phyloP scores from a whole-genome alignment of 2,329 filamentous ascomycete genomes.

The Monilinia laxa region DNA sequence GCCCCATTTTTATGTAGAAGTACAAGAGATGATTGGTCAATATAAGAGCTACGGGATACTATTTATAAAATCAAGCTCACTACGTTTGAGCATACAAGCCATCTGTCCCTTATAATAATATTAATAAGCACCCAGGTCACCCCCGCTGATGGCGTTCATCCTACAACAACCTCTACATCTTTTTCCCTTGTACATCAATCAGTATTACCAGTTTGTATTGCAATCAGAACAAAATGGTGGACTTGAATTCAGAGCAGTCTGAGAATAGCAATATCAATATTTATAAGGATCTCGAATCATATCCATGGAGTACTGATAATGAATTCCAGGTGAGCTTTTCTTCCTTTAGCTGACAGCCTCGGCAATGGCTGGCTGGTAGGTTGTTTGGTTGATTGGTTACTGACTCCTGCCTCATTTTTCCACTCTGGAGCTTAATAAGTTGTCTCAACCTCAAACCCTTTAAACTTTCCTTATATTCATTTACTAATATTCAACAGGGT shows the following conservation, averaged over 20 bases:
- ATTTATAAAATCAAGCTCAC: not conserved
- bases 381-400: not conserved
- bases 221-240: not conserved
- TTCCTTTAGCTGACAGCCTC: conserved; percentile 26
- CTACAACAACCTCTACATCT: not conserved
- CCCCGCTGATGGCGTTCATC: not conserved
- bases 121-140: no score
- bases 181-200: not conserved
- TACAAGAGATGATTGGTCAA: not conserved
- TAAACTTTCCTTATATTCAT: no score
- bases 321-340: conserved; percentile 59
- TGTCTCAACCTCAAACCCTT: not conserved
- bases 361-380: conserved; percentile 5
- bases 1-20: not conserved
- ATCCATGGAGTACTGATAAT: conserved; percentile 66
- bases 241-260: not conserved
- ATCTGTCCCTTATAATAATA: not conserved
- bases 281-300: conserved; percentile 62
- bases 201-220: not conserved
- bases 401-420: not conserved
- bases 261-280: conserved; percentile 38
- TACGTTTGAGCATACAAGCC: not conserved
- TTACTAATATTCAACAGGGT: conserved; percentile 42
- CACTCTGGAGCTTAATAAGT: no score
- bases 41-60: not conserved